Base-by-base conservation (phyloP, 2,329 filamentous ascomycete species). In the Ambrosiella cleistominuta region DNA sequence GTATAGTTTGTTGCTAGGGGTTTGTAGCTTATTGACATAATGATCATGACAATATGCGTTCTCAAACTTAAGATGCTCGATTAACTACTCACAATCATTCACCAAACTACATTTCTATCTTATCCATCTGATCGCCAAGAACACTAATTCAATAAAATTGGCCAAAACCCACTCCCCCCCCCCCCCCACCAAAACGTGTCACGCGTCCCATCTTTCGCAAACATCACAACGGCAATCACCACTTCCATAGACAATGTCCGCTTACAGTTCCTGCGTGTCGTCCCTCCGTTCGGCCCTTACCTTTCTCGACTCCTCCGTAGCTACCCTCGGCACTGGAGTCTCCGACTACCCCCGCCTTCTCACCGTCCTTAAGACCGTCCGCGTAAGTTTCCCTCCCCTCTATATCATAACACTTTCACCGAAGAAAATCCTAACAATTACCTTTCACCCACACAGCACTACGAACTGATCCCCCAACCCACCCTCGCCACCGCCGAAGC, bases 381-480 rank as follows among this genome's bases (percentile, higher is more conserved):
- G 79, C 59, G 78, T 81, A 71, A 60, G 74, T 68, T 13, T 27
- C 40, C 17, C 17, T 27, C 19, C 15, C 13, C n/a, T 35, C 12
- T 54, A 56, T 36, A 38, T 47, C 51, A 13, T 39, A 37, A 55
- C 8, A 12, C 17, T 52, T 12, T 19, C 61, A 93, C 83, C 88
- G 95, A 72, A 94, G 94, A 70, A 88, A 95, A 69, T 81, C 95
- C 51, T 86, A 27, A 27, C 27, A 27, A 27, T 27, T 27, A 27
- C 27, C 4, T 27, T 5, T 27, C 3, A 5, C 94, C 64, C 86
- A 88, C 8, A 38, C 62, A 94, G 84, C 90, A 95, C 72, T 96
- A 95, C 71, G 90, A 96, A 69, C 82, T 95, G 47, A 86, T 95
- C 64, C 87, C 89, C 13, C 88, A 95, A 68, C 81, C 85, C 11